phyloP scores from a whole-genome alignment of 1,139 yeast species.

The Diutina sp. region DNA sequence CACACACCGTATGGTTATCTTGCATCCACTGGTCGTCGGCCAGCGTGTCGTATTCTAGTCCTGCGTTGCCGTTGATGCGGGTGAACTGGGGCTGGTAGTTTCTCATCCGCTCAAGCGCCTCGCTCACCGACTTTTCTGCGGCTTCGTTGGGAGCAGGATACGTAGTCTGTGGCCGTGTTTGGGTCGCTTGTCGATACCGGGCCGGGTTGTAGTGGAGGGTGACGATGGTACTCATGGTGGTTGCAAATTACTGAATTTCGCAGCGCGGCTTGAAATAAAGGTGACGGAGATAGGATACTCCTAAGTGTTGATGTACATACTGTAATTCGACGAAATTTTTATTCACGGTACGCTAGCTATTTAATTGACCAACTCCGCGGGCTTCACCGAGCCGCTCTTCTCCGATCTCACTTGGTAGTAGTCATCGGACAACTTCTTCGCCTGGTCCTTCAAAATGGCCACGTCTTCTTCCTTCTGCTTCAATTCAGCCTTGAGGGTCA shows the following conservation, averaged over 20 bases:
- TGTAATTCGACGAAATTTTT: neutral
- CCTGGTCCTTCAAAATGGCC: constrained; percentile 58
- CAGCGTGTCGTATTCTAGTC: neutral
- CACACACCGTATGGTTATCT: neutral
- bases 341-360: neutral
- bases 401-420: constrained; percentile 23
- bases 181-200: neutral
- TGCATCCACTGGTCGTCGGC: neutral
- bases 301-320: too few relatives aligned
- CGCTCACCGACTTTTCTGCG: neutral
- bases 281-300: too few relatives aligned
- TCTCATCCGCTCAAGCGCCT: neutral
- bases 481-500: constrained; percentile 40
- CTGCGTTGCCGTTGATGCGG: neutral
- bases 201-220: neutral
- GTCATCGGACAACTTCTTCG: constrained; percentile 51
- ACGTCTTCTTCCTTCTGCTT: constrained; percentile 52
- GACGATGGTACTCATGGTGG: neutral
- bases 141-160: neutral
- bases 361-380: neutral
- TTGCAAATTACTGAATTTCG: neutral
- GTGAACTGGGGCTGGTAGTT: neutral
- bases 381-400: neutral
- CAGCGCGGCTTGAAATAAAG: neutral
- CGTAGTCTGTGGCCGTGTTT: neutral